phyloP scores from a whole-genome alignment of 805 yeast species.

The Zygotorulaspora sp. region DNA sequence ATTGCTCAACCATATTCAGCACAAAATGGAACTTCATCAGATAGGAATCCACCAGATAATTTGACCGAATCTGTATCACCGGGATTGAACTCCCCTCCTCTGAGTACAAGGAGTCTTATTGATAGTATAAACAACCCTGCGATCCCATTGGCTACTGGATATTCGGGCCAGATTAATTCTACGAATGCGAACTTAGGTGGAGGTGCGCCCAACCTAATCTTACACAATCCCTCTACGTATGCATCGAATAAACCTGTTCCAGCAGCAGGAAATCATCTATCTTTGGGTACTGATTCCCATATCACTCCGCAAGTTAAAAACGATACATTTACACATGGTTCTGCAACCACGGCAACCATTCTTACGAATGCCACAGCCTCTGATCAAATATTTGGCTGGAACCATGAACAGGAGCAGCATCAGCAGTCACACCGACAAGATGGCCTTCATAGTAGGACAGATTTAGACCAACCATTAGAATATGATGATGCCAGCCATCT shows the following conservation, averaged over 20 bases:
- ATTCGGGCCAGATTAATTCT: not conserved
- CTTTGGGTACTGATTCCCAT: slow-evolving; percentile 6
- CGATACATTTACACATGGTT: slow-evolving; percentile 10
- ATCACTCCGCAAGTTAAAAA: slow-evolving; percentile 6
- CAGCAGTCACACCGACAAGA: slow-evolving; percentile 7
- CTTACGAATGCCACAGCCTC: slow-evolving; percentile 16
- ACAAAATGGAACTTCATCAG: slow-evolving; percentile 5
- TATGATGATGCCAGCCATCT: slow-evolving; percentile 31
- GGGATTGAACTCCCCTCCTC: slow-evolving; percentile 7
- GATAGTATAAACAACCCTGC: slow-evolving; percentile 6
- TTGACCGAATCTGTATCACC: slow-evolving; percentile 7
- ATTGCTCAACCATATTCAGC: slow-evolving; percentile 23
- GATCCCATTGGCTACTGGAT: slow-evolving; percentile 1
- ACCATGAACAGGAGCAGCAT: slow-evolving; percentile 10
- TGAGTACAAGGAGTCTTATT: slow-evolving; percentile 6
- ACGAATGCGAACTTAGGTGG: slow-evolving; percentile 1
- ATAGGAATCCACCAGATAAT: slow-evolving; percentile 1
- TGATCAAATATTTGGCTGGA: slow-evolving; percentile 10
- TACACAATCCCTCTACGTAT: slow-evolving; percentile 23
- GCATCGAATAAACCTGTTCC: slow-evolving; percentile 7
- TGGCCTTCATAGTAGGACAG: slow-evolving; percentile 1
- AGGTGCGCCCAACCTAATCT: slow-evolving; percentile 12
- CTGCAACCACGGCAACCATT: slow-evolving; percentile 20
- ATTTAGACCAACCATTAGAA: slow-evolving; percentile 27
- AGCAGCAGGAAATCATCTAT: slow-evolving; percentile 6